Evolutionary conservation across 176 grass and related monocot genomes (phyloP), one percentile per base, ranked within the genome.

Genomic region (Aegilops tauschii): DNA sequence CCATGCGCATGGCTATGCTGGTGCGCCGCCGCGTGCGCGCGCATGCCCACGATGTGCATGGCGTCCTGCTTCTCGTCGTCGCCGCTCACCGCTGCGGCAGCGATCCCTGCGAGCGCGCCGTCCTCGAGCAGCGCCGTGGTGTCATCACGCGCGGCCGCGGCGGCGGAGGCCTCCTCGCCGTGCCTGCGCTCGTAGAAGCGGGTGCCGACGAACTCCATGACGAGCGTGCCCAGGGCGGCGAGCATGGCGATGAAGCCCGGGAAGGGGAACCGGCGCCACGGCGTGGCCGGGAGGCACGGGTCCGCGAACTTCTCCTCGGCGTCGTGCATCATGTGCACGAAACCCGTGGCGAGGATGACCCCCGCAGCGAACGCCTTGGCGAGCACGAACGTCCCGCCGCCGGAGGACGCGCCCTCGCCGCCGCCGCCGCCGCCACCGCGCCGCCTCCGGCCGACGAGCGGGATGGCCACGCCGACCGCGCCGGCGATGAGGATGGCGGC

Each of bases 241-340:
- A 90, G 82, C 95, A 98, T 95, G 74, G 93, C 93, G 21, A 95
- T 80, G 86, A 98, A 98, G n/a, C 95, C 93, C 58, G 95, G 65
- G 84, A 98, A 98, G 21, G 93, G 93, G 85, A 98, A 98, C 12
- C 54, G 65, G 3, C 87, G 82, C 95, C 95, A 98, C 0, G 95
- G 93, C 29, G 72, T 28, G 9, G 80, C 66, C 49, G 87, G 89
- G 56, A 98, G 89, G 90, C 91, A 98, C 2, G 89, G 82, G 73
- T 92, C 69, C 3, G 77, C 62, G 61, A 95, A 89, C 79, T 90
- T 83, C 50, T 83, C 78, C 80, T 92, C 76, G 2, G 91, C 91
- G 78, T 92, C 91, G 82, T 87, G 47, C 79, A 98, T 83, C 89
- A 98, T 88, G 88, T 95, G 95, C 30, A 98, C 91, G 87, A 98